These are phyloP conservation scores for Paragyromitra xinjiangensis DNA, from an alignment of 495 filamentous ascomycete genomes.

Conservation along the genomic window DNA sequence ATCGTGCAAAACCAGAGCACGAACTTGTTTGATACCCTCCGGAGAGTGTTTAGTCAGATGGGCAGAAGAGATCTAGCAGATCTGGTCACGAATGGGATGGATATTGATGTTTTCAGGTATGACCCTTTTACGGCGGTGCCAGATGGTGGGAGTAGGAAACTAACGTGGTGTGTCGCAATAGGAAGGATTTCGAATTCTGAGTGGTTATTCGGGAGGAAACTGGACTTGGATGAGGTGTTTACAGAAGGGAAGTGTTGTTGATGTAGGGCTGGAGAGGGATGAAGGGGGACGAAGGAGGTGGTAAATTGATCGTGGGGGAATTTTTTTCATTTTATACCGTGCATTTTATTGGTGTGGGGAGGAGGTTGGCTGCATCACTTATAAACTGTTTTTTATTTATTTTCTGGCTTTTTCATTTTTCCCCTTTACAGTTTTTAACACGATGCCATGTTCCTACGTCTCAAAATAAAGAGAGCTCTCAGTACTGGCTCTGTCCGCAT, in stretches of 20 bases:
- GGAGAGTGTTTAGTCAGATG: conserved; percentile 95
- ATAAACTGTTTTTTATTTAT: conserved; percentile 27
- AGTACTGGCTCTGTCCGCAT: background rate
- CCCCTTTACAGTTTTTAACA: background rate
- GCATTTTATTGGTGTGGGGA: conserved; percentile 26
- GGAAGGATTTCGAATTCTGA: conserved; percentile 78
- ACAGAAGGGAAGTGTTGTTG: background rate
- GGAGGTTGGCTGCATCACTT: conserved; percentile 42
- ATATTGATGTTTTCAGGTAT: conserved; percentile 83
- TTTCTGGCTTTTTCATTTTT: background rate
- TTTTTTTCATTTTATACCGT: conserved; percentile 11
- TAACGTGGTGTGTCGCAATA: conserved; percentile 43
- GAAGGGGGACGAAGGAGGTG: background rate
- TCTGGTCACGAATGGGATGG: conserved; percentile 84
- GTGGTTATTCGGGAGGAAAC: conserved; percentile 40
- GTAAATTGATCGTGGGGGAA: conserved; percentile 38
- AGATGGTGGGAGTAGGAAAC: conserved; percentile 56
- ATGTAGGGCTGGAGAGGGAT: background rate
- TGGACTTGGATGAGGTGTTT: conserved; percentile 16
- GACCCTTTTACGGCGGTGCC: conserved; percentile 57
- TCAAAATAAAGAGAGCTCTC: conserved; percentile 10
- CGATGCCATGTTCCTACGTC: conserved; percentile 7
- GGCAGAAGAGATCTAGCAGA: conserved; percentile 85
- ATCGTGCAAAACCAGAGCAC: conserved; percentile 92
- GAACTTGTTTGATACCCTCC: conserved; percentile 90